phyloP scores from a whole-genome alignment of 495 filamentous ascomycete genomes.

The Lepidopterella palustris region DNA sequence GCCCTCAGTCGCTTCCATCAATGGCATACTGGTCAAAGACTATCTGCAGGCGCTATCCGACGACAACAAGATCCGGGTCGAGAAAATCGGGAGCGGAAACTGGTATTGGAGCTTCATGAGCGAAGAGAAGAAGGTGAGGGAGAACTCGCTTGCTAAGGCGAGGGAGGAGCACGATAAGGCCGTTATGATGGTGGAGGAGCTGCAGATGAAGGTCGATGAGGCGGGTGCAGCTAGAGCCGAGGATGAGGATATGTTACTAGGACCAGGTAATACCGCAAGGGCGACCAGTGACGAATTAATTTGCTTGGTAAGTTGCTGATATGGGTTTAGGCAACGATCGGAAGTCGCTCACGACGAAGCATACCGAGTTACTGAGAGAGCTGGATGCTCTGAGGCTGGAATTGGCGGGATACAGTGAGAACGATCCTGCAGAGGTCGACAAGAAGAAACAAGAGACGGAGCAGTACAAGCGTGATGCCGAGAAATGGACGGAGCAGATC shows the following conservation, averaged over 20 bases:
- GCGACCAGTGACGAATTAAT: conserved; percentile 20
- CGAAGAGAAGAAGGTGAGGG: conserved; percentile 53
- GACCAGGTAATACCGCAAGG: conserved; percentile 3
- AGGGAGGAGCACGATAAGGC: conserved; percentile 51
- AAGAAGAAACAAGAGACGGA: conserved; percentile 46
- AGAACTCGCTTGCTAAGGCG: conserved; percentile 44
- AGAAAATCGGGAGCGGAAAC: conserved; percentile 75
- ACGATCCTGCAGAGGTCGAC: conserved; percentile 48
- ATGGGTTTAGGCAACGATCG: conserved; percentile 26
- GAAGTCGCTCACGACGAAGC: conserved; percentile 31
- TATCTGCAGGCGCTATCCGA: conserved; percentile 58
- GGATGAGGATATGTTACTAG: conserved; percentile 36
- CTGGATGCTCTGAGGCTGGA: conserved; percentile 39
- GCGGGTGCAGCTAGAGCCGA: conserved; percentile 40
- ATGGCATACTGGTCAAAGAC: conserved; percentile 64
- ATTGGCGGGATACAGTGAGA: conserved; percentile 45
- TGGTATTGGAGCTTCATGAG: conserved; percentile 74
- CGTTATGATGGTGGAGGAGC: conserved; percentile 33
- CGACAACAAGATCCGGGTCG: conserved; percentile 60
- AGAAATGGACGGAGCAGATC: conserved; percentile 58
- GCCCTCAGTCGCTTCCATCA: conserved; percentile 60
- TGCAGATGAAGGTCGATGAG: conserved; percentile 40
- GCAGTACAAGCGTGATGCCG: conserved; percentile 43
- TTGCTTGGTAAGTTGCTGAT: background rate
- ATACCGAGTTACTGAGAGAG: conserved; percentile 35